These are phyloP conservation scores for Arachis monticola DNA, from an alignment of 331 rosid species.

Conservation along the genomic window DNA sequence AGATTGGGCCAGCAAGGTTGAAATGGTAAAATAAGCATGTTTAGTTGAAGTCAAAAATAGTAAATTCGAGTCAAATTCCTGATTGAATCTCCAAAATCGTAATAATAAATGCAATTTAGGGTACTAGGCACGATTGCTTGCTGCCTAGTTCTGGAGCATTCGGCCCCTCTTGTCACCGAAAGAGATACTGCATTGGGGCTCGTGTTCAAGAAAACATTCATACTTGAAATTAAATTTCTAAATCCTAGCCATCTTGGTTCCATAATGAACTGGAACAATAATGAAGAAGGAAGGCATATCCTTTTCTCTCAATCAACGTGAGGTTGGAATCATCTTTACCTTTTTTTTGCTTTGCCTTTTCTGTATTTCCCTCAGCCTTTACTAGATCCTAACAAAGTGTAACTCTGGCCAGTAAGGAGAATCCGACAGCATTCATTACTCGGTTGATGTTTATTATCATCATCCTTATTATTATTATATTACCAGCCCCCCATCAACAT, in stretches of 20 bases:
- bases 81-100: background rate
- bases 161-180: conserved; percentile 40
- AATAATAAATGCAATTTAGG: conserved; percentile 12
- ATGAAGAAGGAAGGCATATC: conserved; percentile 50
- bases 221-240: conserved; percentile 38
- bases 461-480: background rate
- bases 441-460: background rate
- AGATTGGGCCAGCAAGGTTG: conserved; percentile 22
- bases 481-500: background rate
- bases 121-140: conserved; percentile 31
- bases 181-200: conserved; percentile 27
- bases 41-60: background rate
- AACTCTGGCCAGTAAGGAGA: conserved; percentile 29
- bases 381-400: conserved; percentile 70
- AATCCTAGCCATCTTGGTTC: conserved; percentile 5
- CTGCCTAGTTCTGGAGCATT: conserved; percentile 41
- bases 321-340: conserved; percentile 57
- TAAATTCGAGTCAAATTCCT: background rate
- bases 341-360: conserved; percentile 46
- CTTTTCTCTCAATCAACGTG: conserved; percentile 54
- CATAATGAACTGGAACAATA: conserved; percentile 37
- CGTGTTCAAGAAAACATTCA: conserved; percentile 23
- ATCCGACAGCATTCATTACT: conserved; percentile 35
- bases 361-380: conserved; percentile 45
- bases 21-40: conserved; percentile 22